Base-by-base conservation (phyloP, 495 filamentous ascomycete genomes). In the Tuber aestivum region DNA sequence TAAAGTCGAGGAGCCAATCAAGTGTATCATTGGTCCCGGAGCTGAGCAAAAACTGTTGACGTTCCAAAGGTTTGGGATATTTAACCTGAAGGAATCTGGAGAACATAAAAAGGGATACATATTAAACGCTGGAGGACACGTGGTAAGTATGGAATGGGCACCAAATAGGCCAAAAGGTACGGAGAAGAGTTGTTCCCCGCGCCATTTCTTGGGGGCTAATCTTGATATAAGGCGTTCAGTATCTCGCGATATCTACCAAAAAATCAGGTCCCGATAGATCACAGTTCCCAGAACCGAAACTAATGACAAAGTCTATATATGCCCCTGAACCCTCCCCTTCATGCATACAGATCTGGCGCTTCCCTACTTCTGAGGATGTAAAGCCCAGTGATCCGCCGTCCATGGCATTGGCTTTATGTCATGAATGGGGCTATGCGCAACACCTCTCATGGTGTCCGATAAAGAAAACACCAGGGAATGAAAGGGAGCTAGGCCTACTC, bases 361-460 rank as follows among this genome's bases (percentile, higher is more conserved):
- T 83, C 76, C 23, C 77, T 35, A 68, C 75, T 82, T 41, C 87
- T 88, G 21, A 80, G 77, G 70, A 81, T 89, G 72, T 84, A 82
- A 69, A 73, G 5, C 78, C 78, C 50, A 32, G 70, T 4, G 74
- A 50, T 9, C 50, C 77, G 4, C 81, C 81, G 16, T 77, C 72
- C 0, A 76, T 83, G 27, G 74, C 79, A 3, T 79, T 87, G n/a
- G 85, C 87, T 5, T 76, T 92, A 32, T 92, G 90, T 79, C 87
- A 88, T 5, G 85, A 90, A 10, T 92, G 91, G 90, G 91, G 90
- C 6, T 84, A 87, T 72, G 79, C 90, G 21, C 86, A 86, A 73
- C 84, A 86, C n/a, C 84, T 92, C 32, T 84, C 87, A 72, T 92
- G 90, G 90, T 92, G 90, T 78, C 89, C 88, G 42, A 84, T 89